Conservation (phyloP, 768 basidiomycete species). For the Panaeolus cyanescens region DNA sequence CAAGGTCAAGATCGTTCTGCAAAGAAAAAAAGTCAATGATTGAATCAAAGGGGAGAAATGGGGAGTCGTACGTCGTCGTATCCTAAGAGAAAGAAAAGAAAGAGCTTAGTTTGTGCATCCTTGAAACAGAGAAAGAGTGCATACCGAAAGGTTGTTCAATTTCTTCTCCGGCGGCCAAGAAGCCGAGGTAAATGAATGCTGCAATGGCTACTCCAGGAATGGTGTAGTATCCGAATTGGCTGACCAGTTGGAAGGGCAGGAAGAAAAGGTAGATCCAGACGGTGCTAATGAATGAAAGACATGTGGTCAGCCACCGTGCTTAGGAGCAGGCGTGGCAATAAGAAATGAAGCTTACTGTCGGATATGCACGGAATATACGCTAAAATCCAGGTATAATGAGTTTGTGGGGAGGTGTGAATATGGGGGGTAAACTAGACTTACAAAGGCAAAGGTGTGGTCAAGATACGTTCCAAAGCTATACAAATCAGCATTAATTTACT, state of each 20-base stretch:
- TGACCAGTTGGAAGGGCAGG: constrained; percentile 74
- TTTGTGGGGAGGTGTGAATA: neutral
- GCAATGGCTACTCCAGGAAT: constrained; percentile 69
- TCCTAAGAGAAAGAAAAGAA: constrained; percentile 31
- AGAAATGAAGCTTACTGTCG: constrained; percentile 36
- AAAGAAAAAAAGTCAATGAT: neutral
- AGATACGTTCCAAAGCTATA: constrained; percentile 55
- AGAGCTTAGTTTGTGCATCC: neutral
- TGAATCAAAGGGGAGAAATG: neutral
- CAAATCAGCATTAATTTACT: neutral
- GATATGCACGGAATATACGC: constrained; percentile 67
- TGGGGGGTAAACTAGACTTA: constrained; percentile 31
- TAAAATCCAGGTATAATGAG: constrained; percentile 20
- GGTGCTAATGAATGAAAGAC: constrained; percentile 36
- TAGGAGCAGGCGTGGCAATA: neutral
- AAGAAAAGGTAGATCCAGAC: constrained; percentile 78
- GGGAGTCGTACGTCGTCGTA: constrained; percentile 54
- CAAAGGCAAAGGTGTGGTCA: constrained; percentile 70
- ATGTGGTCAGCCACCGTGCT: too few species aligned
- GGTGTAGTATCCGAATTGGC: constrained; percentile 62
- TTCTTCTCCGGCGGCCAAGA: constrained; percentile 71
- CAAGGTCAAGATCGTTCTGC: constrained; percentile 69
- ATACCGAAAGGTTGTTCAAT: constrained; percentile 70
- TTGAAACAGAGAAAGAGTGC: constrained; percentile 16
- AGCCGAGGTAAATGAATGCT: constrained; percentile 75